Conservation (phyloP, 495 filamentous ascomycete species). For the Baudoinia panamericana region DNA sequence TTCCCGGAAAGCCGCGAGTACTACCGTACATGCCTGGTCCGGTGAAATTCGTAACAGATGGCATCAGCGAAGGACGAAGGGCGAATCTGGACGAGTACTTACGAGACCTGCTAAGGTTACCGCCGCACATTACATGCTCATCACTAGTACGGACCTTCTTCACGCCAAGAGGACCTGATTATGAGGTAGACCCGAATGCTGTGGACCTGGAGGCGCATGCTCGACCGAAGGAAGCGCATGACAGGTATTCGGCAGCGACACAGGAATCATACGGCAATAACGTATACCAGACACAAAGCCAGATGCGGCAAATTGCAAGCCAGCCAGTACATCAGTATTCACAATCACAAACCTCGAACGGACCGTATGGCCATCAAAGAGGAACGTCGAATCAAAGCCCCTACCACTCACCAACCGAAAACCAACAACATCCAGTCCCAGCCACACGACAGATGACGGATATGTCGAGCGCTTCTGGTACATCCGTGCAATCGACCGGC, state of each 20-base stretch:
- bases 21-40: conserved; percentile 98
- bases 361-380: conserved; percentile 7
- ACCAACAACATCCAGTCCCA: conserved; percentile 28
- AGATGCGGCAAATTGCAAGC: conserved; percentile 7
- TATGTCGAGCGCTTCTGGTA: conserved; percentile 38
- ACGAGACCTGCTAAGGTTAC: conserved; percentile 73
- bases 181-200: conserved; percentile 57
- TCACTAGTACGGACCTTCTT: conserved; percentile 80
- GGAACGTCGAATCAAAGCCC: not conserved
- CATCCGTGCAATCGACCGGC: conserved; percentile 32
- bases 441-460: conserved; percentile 31
- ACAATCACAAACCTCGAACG: conserved; percentile 8
- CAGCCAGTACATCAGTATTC: conserved; percentile 5
- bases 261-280: conserved; percentile 11
- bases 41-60: conserved; percentile 93
- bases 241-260: conserved; percentile 13
- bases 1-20: conserved; percentile 59
- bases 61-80: conserved; percentile 83
- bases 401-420: conserved; percentile 8
- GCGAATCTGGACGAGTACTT: conserved; percentile 91
- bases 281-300: conserved; percentile 10
- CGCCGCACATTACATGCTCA: conserved; percentile 69
- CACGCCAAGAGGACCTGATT: conserved; percentile 76
- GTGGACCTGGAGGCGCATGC: conserved; percentile 23
- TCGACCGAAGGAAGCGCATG: conserved; percentile 7